Base-by-base conservation (phyloP, 225 moss, liverwort and hornwort genomes). In the Bryoerythrophyllum caledonicum region DNA sequence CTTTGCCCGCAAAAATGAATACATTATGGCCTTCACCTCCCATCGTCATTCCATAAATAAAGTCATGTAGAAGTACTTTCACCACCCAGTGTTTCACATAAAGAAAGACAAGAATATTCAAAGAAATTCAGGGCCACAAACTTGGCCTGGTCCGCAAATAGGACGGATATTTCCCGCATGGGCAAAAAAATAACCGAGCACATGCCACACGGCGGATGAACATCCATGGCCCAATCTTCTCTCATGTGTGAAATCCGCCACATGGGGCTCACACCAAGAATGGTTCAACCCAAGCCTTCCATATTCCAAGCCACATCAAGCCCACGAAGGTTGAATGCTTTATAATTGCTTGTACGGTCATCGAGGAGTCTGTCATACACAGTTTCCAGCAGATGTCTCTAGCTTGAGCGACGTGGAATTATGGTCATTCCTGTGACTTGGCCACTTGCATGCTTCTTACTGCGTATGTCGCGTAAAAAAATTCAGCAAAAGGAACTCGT, bases 401-500 rank as follows among this genome's bases (percentile, higher is more conserved):
- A 30, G 46, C 72, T 1, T 77, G 73, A 56, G 62, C 23, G 16
- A n/a, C 27, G 0, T 16, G n/a, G n/a, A n/a, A 9, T 46, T 4
- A 27, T 68, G 73, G 81, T n/a, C 4, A 20, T 21, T 35, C 16
- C 12, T 35, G 0, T 13, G 6, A 0, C 2, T 0, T 0, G 2
- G 73, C 63, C 78, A 78, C 49, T 28, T 82, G 78, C 4, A 14
- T 2, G 10, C 21, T 2, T 25, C 30, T 17, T 9, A 69, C 21
- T 56, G 63, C 26, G 1, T n/a, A n/a, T 10, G 2, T n/a, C 30
- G 1, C 0, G 1, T 32, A 1, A n/a, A 3, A 14, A 11, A 25
- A 13, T 43, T 15, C 15, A 13, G 32, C 8, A 0, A 2, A 34
- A 34, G 32, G 23, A 38, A 16, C 4, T 15, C 34, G 8, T 16